Evolutionary conservation across 2,329 filamentous ascomycete genomes (phyloP), one percentile per base, ranked within the genome.

Genomic region (Boeremia lycopersici): DNA sequence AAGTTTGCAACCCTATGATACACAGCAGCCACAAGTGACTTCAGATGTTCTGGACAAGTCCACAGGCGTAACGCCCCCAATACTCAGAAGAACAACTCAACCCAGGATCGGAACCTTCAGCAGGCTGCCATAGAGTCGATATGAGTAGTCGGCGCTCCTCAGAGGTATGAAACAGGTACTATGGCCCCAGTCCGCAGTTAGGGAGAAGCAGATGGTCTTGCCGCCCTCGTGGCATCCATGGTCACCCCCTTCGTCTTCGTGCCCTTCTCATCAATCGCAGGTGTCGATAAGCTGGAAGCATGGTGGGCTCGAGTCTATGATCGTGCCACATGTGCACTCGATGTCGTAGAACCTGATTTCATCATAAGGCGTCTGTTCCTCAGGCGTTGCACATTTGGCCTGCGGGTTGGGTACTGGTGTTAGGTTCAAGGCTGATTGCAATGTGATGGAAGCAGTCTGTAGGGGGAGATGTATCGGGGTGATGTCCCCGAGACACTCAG

Each of bases 281-380:
- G 40, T 31, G 3, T 63, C 61, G 5, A 60, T 42, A 23, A 68
- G 52, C 58, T 69, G 62, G 39, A 69, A 71, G 49, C 62, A 67
- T 7, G 70, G 51, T 2, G 57, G 58, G 9, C 41, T 28, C 25
- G 59, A 29, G 15, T 61, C 54, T 8, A 63, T 63, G 7, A 36
- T 35, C 13, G 52, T 36, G 8, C 61, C 63, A 38, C 69, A 70
- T 1, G 53, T 60, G 45, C 69, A 71, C 11, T 42, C 36, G 11
- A 65, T 56, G 2, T 65, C 63, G 0, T 52, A 56, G 36, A 71
- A 69, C 35, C 51, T 43, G 17, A 70, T 65, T 15, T 59, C 36
- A 3, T 53, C 56, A 8, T 56, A 43, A 15, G 61, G 56, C 0
- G 57, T 64, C 39, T 71, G 64, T 35, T 54, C 23, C 38, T 35